phyloP scores from a whole-genome alignment of 768 basidiomycete species.

The Mycena sanguinolenta region DNA sequence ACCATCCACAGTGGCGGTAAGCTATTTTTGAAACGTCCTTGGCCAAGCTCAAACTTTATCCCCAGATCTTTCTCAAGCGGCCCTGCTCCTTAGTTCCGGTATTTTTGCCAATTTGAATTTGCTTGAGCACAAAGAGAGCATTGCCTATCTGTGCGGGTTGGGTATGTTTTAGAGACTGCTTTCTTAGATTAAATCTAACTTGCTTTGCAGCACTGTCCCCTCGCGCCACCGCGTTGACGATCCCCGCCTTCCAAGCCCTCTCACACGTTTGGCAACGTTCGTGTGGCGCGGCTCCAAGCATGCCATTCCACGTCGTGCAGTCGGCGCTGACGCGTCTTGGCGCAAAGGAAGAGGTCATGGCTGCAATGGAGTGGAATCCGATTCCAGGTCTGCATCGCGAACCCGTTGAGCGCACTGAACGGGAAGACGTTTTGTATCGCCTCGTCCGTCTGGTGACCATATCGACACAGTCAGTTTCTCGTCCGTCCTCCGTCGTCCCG shows the following conservation, averaged over 20 bases:
- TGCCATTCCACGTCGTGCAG: conserved; percentile 51
- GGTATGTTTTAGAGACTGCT: conserved; percentile 46
- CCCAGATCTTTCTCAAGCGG: conserved; percentile 56
- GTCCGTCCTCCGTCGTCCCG: neutral
- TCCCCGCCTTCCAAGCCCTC: conserved; percentile 50
- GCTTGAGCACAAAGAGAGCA: conserved; percentile 44
- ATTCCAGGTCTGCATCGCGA: conserved; percentile 23
- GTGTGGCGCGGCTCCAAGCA: conserved; percentile 39
- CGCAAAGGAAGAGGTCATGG: conserved; percentile 52
- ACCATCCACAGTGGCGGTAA: conserved; percentile 14
- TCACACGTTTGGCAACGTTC: conserved; percentile 48
- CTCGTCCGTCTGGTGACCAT: conserved; percentile 57
- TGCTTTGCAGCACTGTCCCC: conserved; percentile 46
- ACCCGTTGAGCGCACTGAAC: conserved; percentile 37
- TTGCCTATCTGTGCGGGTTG: conserved; percentile 57
- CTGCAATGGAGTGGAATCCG: conserved; percentile 48
- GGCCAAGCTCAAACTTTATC: neutral
- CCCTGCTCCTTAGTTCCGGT: conserved; percentile 58
- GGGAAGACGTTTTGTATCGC: conserved; percentile 53
- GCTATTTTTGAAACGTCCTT: neutral
- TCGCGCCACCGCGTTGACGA: conserved; percentile 34
- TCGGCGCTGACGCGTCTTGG: conserved; percentile 59
- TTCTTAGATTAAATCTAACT: conserved; percentile 36
- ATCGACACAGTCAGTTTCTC: conserved; percentile 60
- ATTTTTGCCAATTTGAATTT: conserved; percentile 51